A percentile compares a stretch with the other conserved stretches of the same genome.
Conservation (phyloP, 495 filamentous ascomycete genomes). For the Glonium stellatum region DNA sequence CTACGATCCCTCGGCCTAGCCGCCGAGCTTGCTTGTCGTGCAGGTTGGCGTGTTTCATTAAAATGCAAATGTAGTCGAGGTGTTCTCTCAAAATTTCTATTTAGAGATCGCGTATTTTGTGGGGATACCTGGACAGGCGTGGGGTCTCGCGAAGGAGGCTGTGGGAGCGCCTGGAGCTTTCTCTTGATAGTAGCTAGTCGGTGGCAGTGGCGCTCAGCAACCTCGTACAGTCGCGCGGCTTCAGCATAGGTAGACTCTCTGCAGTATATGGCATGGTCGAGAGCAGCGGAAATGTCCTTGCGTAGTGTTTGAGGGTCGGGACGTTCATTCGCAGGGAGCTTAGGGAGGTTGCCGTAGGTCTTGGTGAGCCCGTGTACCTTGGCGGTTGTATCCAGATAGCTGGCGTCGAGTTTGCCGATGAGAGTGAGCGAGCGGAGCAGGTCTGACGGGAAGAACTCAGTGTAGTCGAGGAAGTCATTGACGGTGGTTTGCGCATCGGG, state of each 20-base stretch:
- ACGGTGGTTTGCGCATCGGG: conserved; percentile 92
- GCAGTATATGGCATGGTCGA: conserved; percentile 66
- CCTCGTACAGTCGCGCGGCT: conserved; percentile 70
- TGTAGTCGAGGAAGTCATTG: conserved; percentile 89
- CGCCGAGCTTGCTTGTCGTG: conserved; percentile 31
- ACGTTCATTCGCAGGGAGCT: conserved; percentile 47
- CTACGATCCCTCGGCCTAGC: conserved; percentile 16
- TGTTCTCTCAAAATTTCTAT: conserved; percentile 35
- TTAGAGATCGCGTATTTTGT: conserved; percentile 37
- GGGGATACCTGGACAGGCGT: conserved; percentile 48
- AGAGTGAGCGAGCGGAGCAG: conserved; percentile 83
- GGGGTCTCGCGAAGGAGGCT: conserved; percentile 63
- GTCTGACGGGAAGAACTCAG: conserved; percentile 92
- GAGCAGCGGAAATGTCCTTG: conserved; percentile 63
- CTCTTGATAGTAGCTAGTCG: conserved; percentile 68
- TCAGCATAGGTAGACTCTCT: conserved; percentile 77
- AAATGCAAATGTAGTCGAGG: conserved; percentile 28
- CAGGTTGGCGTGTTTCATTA: conserved; percentile 39
- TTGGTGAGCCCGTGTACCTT: conserved; percentile 66
- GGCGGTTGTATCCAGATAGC: conserved; percentile 57
- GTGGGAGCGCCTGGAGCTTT: conserved; percentile 72
- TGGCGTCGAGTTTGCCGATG: conserved; percentile 72
- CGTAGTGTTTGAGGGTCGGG: conserved; percentile 57
- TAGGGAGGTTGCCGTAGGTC: conserved; percentile 64
- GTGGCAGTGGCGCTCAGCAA: conserved; percentile 69